A percentile compares a stretch with the other conserved stretches of the same genome.
phyloP scores from a whole-genome alignment of 257 asterid genomes.

The Nicotiana sylvestris region DNA sequence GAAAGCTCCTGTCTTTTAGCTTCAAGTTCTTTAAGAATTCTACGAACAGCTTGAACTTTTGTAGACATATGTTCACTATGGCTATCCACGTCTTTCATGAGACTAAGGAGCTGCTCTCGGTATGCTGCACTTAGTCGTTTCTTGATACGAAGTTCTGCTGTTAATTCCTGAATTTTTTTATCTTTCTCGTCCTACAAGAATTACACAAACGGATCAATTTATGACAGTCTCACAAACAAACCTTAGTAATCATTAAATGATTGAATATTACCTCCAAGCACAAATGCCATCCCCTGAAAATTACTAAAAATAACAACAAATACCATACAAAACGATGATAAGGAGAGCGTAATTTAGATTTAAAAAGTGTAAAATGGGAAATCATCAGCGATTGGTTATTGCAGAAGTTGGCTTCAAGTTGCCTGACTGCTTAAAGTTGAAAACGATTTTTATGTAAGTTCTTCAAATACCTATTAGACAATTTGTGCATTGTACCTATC shows the following conservation, averaged over 20 bases:
- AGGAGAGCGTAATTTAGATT: background rate
- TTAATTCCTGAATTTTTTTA: conserved; percentile 64
- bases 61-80: conserved; percentile 55
- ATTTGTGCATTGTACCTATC: background rate
- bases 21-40: conserved; percentile 55
- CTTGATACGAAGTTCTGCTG: conserved; percentile 64
- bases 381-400: background rate
- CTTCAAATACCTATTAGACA: background rate
- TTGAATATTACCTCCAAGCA: background rate
- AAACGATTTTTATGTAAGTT: background rate
- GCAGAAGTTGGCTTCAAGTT: conserved; percentile 2
- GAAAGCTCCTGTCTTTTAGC: conserved; percentile 38
- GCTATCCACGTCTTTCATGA: conserved; percentile 63
- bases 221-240: conserved; percentile 6
- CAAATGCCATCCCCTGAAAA: background rate
- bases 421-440: background rate
- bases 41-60: conserved; percentile 42
- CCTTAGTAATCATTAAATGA: background rate
- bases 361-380: background rate
- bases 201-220: conserved; percentile 12
- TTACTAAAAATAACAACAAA: background rate
- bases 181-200: conserved; percentile 67
- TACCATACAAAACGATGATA: background rate
- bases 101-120: conserved; percentile 56
- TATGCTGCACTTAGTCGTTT: conserved; percentile 62